Base-by-base conservation (phyloP, 805 yeast genomes). In the Ogataea minuta region DNA sequence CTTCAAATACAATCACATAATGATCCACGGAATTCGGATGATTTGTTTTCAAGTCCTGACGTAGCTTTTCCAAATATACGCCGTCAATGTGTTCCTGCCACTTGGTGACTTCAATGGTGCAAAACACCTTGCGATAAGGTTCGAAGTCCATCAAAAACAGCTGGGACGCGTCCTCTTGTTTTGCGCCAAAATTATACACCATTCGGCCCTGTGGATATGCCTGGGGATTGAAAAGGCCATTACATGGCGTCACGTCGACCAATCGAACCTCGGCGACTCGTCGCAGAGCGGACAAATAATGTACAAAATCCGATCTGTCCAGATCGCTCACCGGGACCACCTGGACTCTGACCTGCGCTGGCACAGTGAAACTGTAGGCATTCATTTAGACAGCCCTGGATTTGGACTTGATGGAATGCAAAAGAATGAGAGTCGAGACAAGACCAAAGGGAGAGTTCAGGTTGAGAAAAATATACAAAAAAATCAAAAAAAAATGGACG, bases 71-170 rank as follows among this genome's bases (percentile, higher is more conserved):
- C n/a, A 64, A 42, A 8, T 36, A 46, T 1, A 56, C 57, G 9
- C 52, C 46, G 8, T 54, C 52, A 9, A 57, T 36, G 7, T 52
- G 53, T 4, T 48, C 44, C 4, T 35, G 43, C 56, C 66, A 68
- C 15, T 56, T 47, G 1, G 71, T 67, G 11, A 72, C 43, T 0
- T 78, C 80, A 6, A 75, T 33, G 4, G 81, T 79, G 6, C 82
- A 70, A 50, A 87, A 76, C 0, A 84, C 77, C 55, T 88, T 87
- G 36, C 97, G 65, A 61, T 76, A 88, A 1, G 96, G 95, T 62
- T 93, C 97, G 47, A 91, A 79, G 60, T 91, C 98, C 50, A 84
- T 86, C 28, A 91, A 66, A 37, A 84, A 81, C 6, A 80, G 62
- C 19, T 83, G 71, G 15, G 52, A 59, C 0, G 47, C 16, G 31